Evolutionary conservation across 805 yeast genomes (phyloP), one percentile per base, ranked within the genome.

Genomic region (Wickerhamiella dianesei): DNA sequence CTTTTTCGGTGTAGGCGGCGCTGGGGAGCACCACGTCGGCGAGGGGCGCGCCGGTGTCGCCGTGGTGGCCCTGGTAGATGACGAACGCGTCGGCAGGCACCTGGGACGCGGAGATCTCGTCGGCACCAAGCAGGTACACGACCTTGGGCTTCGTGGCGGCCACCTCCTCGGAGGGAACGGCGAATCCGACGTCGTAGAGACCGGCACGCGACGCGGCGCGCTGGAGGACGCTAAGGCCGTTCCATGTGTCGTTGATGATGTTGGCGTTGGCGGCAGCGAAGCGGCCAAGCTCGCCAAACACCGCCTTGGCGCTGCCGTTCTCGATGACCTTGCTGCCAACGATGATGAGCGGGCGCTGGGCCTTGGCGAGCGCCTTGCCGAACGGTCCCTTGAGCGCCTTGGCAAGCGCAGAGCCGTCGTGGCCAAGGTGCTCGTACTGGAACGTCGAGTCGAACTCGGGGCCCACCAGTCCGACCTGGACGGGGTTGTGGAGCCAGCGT

Each of bases 21-120:
- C 88, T 88, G 41, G 95, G 95, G 55, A 84, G 73, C 50, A 84
- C 75, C 41, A 84, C 94, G 64, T 84, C 94, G 41, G 95, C 95
- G 56, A 77, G 74, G 6, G 89, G 79, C 22, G 95, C 95, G 56
- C 95, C 95, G 19, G 74, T 64, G 57, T 84, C 95, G 67, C 95
- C 95, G 66, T 84, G 94, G 66, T 85, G 94, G 47, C 95, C 95
- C 68, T 84, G 86, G 68, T 84, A 84, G 45, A 84, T 79, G 25
- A 85, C 95, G 63, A 84, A 85, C 3, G 95, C 85, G 62, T 84
- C 92, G 63, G 72, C 70, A 54, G 94, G 94, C 56, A 84, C 76
- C 50, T 80, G 81, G 49, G 72, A 66, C 50, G 79, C 75, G 50
- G 72, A 67, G 52, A 83, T 64, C 66, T 85, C 94, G 64, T 84